These are phyloP conservation scores for Leptodontidium sp. DNA, from an alignment of 2,329 filamentous ascomycete genomes.

Conservation along the genomic window DNA sequence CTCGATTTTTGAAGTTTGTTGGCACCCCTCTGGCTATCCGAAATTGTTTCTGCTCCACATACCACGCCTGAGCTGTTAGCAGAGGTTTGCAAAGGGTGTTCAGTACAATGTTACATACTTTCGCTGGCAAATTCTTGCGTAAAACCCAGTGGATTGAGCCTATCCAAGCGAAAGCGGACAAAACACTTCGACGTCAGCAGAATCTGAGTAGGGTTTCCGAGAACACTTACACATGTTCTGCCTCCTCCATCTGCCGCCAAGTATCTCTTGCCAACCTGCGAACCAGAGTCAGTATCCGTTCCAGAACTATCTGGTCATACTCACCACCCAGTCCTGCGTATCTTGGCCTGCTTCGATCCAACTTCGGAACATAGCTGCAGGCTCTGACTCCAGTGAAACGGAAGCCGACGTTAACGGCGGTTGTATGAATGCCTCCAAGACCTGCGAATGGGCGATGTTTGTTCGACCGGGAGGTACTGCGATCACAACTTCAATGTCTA, in stretches of 20 bases:
- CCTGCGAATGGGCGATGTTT: constrained; percentile 26
- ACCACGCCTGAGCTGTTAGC: constrained; percentile 20
- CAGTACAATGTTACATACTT: constrained; percentile 21
- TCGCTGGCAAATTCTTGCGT: constrained; percentile 27
- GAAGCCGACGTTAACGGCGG: constrained; percentile 17
- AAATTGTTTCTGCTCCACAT: constrained; percentile 32
- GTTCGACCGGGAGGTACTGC: constrained; percentile 32
- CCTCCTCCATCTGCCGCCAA: constrained; percentile 29
- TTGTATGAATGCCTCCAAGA: constrained; percentile 29
- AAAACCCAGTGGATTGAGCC: constrained; percentile 24
- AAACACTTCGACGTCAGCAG: constrained; percentile 23
- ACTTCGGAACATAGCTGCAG: constrained; percentile 28
- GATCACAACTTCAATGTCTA: constrained; percentile 28
- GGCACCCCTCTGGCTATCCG: constrained; percentile 22
- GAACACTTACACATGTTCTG: constrained; percentile 28
- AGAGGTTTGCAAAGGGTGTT: not conserved
- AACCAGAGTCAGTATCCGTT: not conserved
- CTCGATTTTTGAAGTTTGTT: constrained; percentile 13
- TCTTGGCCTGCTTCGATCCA: constrained; percentile 21
- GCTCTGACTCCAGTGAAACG: constrained; percentile 31
- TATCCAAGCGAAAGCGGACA: constrained; percentile 25
- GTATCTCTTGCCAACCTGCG: constrained; percentile 25
- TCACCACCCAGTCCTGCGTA: constrained; percentile 19
- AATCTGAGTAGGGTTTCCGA: not conserved
- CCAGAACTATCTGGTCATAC: not conserved